Evolutionary conservation across 192 early-diverging fungal species (phyloP), one percentile per base, ranked within the genome.

Genomic region (Coemansia sp.): DNA sequence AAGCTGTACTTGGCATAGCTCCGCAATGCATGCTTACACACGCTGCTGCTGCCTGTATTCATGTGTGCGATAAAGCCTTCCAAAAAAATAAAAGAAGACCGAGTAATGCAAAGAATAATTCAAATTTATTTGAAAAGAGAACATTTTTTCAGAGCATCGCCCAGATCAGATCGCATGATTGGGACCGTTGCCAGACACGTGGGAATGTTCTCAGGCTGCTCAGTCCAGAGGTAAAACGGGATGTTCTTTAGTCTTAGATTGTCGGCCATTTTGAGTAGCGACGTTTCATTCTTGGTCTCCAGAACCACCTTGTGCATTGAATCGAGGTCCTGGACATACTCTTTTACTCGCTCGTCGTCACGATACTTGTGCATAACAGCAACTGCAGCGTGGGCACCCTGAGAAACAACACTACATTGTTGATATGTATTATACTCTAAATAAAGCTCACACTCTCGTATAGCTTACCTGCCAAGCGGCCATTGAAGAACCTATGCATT

Each of bases 281-380:
- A 83, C 40, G 78, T 63, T 11, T 82, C 60, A 58, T 90, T 86
- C 57, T 91, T 91, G 23, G 86, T 80, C 77, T 88, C 84, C 16
- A 91, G 67, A 7, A 84, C 79, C 0, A 91, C 89, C 48, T 91
- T 91, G 68, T 84, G 85, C 89, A 90, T 89, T 11, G 65, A 70
- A 21, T 88, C 78, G 8, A 87, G 39, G 59, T 86, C 71, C 7
- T 58, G 38, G 6, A 82, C 60, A 61, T 91, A 91, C 12, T 73
- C 62, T 21, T 82, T 79, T 45, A 87, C 87, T 46, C 79, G 70
- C 14, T 67, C 64, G 51, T 87, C 79, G 15, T 87, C 68, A n/a
- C 78, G 66, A 16, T 80, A 80, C 56, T 73, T 74, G 64, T 84
- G 83, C 4, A 91, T 69, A 13, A 83, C 81, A 23, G 87, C 85